Base-by-base conservation (phyloP, 352 stramenopile genomes). In the Globisporangium cylindrosporum region DNA sequence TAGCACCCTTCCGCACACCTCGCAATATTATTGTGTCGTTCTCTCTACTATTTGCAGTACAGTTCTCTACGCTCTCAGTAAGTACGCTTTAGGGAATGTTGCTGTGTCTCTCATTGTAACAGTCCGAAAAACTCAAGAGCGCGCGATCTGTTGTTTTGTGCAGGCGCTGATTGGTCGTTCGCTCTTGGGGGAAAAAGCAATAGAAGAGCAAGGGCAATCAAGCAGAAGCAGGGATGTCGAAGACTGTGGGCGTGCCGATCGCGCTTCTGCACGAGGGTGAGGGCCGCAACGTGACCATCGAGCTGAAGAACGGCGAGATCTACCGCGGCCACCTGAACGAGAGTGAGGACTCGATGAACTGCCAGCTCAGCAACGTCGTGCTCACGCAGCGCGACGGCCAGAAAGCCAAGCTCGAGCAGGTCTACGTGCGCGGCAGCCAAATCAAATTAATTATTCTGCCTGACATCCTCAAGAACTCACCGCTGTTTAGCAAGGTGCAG, bases 361-460 rank as follows among this genome's bases (percentile, higher is more conserved):
- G 97, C 77, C 96, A 97, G 73, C 77, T 99, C 18, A 97, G 89
- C 36, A 91, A 98, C 74, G 88, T 95, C 61, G 84, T 94, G 62
- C 73, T 95, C 46, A 97, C 88, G n/a, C 80, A 88, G 61, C 89
- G 84, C 48, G 85, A 97, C 74, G 89, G 90, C 7, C 80, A 93
- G 71, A 92, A 93, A 68, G 67, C 69, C 64, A 90, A 92, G 62
- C 74, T 97, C 18, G 88, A 97, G 75, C 73, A 90, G 79, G 78
- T 99, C 15, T 99, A 99, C 74, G 82, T 99, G 55, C 80, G 96
- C 62, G 97, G 97, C 22, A 98, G 90, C 66, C 96, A 98, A 66
- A 97, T 99, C 69, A 98, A 98, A 81, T 92, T 99, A 60, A 96
- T 99, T 75, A 97, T 98, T 58, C 78, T 99, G 64, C 97, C 96